Conservation (phyloP, 495 filamentous ascomycete species). For the Aspergillus conjunctus region DNA sequence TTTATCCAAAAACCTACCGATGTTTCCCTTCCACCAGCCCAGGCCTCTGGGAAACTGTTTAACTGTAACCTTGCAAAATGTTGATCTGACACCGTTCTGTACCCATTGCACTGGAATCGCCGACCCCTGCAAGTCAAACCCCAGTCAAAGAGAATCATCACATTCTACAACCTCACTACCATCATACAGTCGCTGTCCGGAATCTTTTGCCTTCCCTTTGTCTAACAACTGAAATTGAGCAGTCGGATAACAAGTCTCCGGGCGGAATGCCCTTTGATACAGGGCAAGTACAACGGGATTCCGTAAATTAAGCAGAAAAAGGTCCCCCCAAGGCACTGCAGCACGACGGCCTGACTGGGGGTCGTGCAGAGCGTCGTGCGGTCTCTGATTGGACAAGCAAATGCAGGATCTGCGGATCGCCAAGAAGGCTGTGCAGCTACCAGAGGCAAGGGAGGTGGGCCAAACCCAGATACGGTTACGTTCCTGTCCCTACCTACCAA, state of each 20-base stretch:
- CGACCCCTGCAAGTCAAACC: neutral
- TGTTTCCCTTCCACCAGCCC: neutral
- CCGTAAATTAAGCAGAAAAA: conserved; percentile 5
- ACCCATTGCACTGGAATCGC: conserved; percentile 1
- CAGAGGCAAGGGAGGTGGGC: conserved; percentile 25
- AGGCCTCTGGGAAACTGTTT: neutral
- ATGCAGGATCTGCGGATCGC: conserved; percentile 28
- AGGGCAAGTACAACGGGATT: neutral
- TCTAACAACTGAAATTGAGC: neutral
- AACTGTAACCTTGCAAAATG: neutral
- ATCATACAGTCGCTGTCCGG: neutral
- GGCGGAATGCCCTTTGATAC: neutral
- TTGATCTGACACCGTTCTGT: neutral
- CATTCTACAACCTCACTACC: conserved; percentile 1
- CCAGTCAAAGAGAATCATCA: neutral
- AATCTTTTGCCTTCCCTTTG: neutral
- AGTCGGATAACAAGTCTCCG: conserved; percentile 17
- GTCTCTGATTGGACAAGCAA: conserved; percentile 16
- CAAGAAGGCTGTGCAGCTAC: conserved; percentile 29
- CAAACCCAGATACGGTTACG: conserved; percentile 2
- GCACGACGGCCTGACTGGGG: conserved; percentile 29
- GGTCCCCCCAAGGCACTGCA: conserved; percentile 1
- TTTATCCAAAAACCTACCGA: neutral
- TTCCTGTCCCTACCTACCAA: neutral
- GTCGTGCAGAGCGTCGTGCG: conserved; percentile 17